These are phyloP conservation scores for Aphanomyces invadans DNA, from an alignment of 352 stramenopile genomes.

Conservation along the genomic window DNA sequence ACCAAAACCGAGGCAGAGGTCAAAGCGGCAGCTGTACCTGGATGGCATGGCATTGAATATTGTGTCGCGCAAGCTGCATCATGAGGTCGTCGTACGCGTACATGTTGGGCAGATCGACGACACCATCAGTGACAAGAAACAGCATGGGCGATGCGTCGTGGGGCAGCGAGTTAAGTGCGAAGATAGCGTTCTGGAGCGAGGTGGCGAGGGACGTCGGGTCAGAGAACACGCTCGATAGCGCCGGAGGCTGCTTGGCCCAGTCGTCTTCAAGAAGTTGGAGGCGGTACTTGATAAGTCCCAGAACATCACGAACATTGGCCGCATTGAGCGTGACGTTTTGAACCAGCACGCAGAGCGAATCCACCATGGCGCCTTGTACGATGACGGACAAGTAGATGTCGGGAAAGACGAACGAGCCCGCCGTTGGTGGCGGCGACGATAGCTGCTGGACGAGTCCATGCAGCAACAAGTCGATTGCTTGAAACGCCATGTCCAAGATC, in stretches of 20 bases:
- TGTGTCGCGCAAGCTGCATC: conserved; percentile 84
- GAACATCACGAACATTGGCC: conserved; percentile 43
- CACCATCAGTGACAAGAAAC: conserved; percentile 77
- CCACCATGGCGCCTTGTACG: conserved; percentile 65
- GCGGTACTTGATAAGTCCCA: conserved; percentile 62
- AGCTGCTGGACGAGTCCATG: conserved; percentile 11
- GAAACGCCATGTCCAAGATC: conserved; percentile 74
- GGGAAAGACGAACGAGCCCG: conserved; percentile 24
- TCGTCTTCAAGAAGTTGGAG: conserved; percentile 78
- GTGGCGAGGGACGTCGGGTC: conserved; percentile 39
- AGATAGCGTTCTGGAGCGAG: conserved; percentile 79
- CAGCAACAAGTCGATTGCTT: conserved; percentile 41
- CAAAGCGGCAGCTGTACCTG: conserved; percentile 21
- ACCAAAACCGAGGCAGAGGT: neutral
- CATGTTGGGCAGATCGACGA: conserved; percentile 67
- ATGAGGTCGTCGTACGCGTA: conserved; percentile 81
- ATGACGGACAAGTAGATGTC: conserved; percentile 48
- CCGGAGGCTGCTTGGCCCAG: conserved; percentile 33
- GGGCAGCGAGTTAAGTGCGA: conserved; percentile 79
- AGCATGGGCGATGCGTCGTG: conserved; percentile 65
- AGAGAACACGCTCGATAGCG: neutral
- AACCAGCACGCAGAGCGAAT: conserved; percentile 74
- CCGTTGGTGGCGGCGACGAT: neutral
- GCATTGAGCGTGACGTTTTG: conserved; percentile 69
- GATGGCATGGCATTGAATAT: conserved; percentile 82